These are phyloP conservation scores for Salix purpurea DNA, from an alignment of 345 rosid genomes.

Conservation along the genomic window DNA sequence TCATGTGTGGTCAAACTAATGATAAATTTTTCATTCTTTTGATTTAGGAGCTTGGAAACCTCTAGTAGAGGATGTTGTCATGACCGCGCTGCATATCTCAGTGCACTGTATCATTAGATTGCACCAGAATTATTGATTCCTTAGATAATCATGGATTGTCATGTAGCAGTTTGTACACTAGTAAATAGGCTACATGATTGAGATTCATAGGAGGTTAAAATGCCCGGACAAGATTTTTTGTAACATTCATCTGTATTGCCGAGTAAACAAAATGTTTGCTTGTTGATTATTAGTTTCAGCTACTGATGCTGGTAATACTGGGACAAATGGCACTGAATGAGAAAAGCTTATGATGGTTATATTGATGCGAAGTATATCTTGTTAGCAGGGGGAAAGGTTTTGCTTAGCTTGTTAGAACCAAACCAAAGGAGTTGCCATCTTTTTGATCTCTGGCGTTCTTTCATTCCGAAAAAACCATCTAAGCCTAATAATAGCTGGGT, in stretches of 20 bases:
- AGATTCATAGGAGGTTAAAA: neutral
- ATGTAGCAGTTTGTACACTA: slow-evolving; percentile 11
- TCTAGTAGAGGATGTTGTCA: neutral
- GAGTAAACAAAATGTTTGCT: slow-evolving; percentile 5
- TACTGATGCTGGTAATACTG: neutral
- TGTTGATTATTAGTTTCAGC: neutral
- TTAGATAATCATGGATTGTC: neutral
- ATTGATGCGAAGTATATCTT: neutral
- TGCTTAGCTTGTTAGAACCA: too few relatives aligned
- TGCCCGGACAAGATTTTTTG: neutral
- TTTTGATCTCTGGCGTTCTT: too few relatives aligned
- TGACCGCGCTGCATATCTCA: neutral
- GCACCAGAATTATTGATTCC: neutral
- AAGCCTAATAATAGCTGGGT: too few relatives aligned
- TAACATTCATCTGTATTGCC: neutral
- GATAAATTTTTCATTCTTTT: neutral
- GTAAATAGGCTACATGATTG: slow-evolving; percentile 4
- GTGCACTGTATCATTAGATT: neutral
- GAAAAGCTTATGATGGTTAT: neutral
- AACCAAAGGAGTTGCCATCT: too few relatives aligned
- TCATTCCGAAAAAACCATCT: too few relatives aligned
- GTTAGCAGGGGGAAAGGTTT: too few relatives aligned
- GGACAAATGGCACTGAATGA: neutral
- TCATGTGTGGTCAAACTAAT: slow-evolving; percentile 84
- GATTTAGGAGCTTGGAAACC: neutral